A percentile compares a stretch with the other conserved stretches of the same genome.
Conservation (phyloP, 2,329 filamentous ascomycete genomes). For the Xylaria polymorpha region DNA sequence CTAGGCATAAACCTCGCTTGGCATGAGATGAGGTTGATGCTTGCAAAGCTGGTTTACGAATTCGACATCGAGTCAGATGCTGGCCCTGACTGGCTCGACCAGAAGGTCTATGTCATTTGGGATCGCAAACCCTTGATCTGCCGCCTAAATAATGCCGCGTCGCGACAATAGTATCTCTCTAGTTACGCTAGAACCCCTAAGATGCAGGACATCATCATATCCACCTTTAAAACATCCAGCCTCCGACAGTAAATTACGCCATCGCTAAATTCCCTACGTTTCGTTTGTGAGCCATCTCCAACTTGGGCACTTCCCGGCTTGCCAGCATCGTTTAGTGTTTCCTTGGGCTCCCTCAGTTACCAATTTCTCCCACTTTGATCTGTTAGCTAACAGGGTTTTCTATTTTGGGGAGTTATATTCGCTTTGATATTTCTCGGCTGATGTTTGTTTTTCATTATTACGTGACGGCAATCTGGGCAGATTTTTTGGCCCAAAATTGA, state of each 20-base stretch:
- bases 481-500: too few relatives aligned
- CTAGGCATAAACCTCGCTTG: slow-evolving; percentile 41
- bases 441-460: not conserved
- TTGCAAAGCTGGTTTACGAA: slow-evolving; percentile 36
- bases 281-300: not conserved
- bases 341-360: not conserved
- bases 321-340: not conserved
- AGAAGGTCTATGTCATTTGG: slow-evolving; percentile 37
- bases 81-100: slow-evolving; percentile 35
- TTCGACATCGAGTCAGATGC: slow-evolving; percentile 38
- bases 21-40: slow-evolving; percentile 42
- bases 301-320: not conserved
- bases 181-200: not conserved
- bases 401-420: not conserved
- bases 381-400: not conserved
- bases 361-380: not conserved
- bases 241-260: not conserved
- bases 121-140: slow-evolving; percentile 34
- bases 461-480: too few relatives aligned
- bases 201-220: not conserved
- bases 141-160: slow-evolving; percentile 15
- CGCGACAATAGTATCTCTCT: not conserved
- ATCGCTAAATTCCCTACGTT: not conserved
- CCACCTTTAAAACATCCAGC: not conserved
- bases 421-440: too few relatives aligned